Evolutionary conservation across 768 basidiomycete species (phyloP).

Genomic region (Lactarius hengduanensis): DNA sequence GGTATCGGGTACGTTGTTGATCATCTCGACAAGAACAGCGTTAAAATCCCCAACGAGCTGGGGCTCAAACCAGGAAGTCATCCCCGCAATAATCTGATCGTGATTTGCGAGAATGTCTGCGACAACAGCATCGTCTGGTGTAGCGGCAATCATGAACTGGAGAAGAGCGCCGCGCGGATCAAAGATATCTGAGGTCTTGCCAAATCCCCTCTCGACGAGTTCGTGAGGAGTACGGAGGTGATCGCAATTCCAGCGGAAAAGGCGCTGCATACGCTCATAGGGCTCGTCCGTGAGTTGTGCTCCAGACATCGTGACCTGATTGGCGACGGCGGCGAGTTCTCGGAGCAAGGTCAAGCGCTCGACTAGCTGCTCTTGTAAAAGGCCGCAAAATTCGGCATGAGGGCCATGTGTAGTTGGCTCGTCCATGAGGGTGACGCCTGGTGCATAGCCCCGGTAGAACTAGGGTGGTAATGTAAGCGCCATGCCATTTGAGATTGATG

Average conservation of each 20-base stretch:
- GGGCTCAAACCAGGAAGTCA: constrained; percentile 43
- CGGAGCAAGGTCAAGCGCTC: constrained; percentile 35
- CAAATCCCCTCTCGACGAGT: constrained; percentile 33
- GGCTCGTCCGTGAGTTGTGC: constrained; percentile 28
- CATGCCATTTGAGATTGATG: neutral
- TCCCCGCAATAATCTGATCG: constrained; percentile 49
- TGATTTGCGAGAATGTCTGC: constrained; percentile 51
- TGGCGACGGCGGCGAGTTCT: constrained; percentile 30
- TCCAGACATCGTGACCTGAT: constrained; percentile 40
- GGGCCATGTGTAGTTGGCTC: constrained; percentile 34
- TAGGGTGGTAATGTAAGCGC: constrained; percentile 33
- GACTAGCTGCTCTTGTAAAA: constrained; percentile 41
- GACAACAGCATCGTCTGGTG: constrained; percentile 48
- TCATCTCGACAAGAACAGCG: constrained; percentile 42
- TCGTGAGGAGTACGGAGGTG: constrained; percentile 43
- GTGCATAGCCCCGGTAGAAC: constrained; percentile 73
- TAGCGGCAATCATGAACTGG: constrained; percentile 77
- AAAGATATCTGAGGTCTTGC: constrained; percentile 23
- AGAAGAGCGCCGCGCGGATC: constrained; percentile 59
- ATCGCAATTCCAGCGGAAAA: constrained; percentile 59
- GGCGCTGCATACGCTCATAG: constrained; percentile 42
- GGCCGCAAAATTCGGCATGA: constrained; percentile 55
- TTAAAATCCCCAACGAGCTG: constrained; percentile 48
- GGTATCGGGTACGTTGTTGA: constrained; percentile 70
- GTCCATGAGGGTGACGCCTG: constrained; percentile 37